phyloP scores from a whole-genome alignment of 2,329 filamentous ascomycete genomes.

The Cadophora sp. region DNA sequence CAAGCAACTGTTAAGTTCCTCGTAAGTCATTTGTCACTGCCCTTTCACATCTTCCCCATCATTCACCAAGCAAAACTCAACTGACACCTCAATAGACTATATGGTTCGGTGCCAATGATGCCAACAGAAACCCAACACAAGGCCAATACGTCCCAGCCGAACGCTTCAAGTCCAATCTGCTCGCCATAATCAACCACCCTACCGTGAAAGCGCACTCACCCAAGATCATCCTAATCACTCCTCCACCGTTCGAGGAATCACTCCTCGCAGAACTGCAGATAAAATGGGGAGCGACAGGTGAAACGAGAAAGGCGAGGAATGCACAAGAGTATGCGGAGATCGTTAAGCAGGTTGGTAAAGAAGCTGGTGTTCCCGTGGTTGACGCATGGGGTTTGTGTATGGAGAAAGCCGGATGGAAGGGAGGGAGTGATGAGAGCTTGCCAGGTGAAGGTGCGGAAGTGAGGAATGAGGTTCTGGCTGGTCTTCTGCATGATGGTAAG shows the following conservation, averaged over 20 bases:
- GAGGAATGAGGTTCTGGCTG: constrained; percentile 30
- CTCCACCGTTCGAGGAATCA: constrained; percentile 85
- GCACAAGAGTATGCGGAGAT: constrained; percentile 65
- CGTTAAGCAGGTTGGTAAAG: constrained; percentile 61
- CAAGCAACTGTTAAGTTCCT: constrained; percentile 36
- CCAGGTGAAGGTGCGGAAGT: constrained; percentile 31
- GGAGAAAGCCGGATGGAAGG: constrained; percentile 58
- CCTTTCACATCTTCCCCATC: background rate
- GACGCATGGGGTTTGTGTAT: constrained; percentile 84
- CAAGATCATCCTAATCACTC: constrained; percentile 77
- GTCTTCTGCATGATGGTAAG: constrained; percentile 36
- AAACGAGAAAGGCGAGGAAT: constrained; percentile 49
- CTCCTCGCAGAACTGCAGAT: constrained; percentile 47
- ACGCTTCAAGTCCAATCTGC: constrained; percentile 75
- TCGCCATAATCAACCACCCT: constrained; percentile 74
- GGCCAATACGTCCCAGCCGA: constrained; percentile 78
- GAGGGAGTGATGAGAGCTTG: constrained; percentile 21
- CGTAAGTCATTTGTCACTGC: constrained; percentile 19
- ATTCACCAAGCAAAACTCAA: background rate
- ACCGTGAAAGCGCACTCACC: constrained; percentile 72
- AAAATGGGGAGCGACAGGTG: constrained; percentile 53
- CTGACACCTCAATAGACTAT: constrained; percentile 49
- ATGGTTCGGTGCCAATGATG: constrained; percentile 91
- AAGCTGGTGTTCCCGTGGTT: constrained; percentile 62
- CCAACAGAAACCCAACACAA: constrained; percentile 64